Conservation (phyloP, 2,329 filamentous ascomycete genomes). For the Colletotrichum aenigma region DNA sequence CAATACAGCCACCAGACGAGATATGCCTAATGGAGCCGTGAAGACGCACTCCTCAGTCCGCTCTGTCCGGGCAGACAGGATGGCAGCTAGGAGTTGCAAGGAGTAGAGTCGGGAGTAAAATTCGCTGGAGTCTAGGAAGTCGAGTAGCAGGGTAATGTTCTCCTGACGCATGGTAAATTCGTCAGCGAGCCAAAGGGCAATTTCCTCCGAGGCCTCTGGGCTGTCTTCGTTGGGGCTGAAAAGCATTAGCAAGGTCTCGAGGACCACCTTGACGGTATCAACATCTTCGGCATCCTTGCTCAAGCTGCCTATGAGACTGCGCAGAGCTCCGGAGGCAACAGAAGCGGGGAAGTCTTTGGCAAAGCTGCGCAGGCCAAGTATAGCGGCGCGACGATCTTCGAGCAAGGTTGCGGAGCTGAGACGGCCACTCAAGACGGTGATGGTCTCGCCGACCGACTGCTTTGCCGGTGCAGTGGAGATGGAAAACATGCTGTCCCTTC, state of each 20-base stretch:
- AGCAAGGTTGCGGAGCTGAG: slow-evolving; percentile 88
- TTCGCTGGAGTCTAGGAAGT: slow-evolving; percentile 84
- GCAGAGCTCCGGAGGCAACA: slow-evolving; percentile 89
- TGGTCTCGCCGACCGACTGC: slow-evolving; percentile 95
- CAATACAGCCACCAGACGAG: slow-evolving; percentile 80
- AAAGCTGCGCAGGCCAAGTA: slow-evolving; percentile 91
- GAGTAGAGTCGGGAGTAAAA: slow-evolving; percentile 93
- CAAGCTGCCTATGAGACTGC: slow-evolving; percentile 84
- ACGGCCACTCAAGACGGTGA: slow-evolving; percentile 85
- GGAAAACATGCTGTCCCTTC: slow-evolving; percentile 57
- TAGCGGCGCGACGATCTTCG: slow-evolving; percentile 92
- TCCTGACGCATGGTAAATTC: slow-evolving; percentile 98
- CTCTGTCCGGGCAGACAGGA: slow-evolving; percentile 84
- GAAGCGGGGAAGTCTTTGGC: slow-evolving; percentile 96
- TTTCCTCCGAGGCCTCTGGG: slow-evolving; percentile 94
- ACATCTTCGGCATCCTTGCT: slow-evolving; percentile 91
- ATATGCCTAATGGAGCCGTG: slow-evolving; percentile 85
- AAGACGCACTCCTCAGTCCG: slow-evolving; percentile 94
- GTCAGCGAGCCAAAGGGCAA: slow-evolving; percentile 93
- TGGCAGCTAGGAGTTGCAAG: slow-evolving; percentile 85
- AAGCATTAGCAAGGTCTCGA: slow-evolving; percentile 94
- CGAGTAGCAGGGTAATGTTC: slow-evolving; percentile 89
- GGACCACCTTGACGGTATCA: slow-evolving; percentile 91
- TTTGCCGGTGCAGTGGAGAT: slow-evolving; percentile 81
- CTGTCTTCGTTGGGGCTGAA: slow-evolving; percentile 76